Evolutionary conservation across 2,329 filamentous ascomycete genomes (phyloP).

Genomic region (Colletotrichum lentis): DNA sequence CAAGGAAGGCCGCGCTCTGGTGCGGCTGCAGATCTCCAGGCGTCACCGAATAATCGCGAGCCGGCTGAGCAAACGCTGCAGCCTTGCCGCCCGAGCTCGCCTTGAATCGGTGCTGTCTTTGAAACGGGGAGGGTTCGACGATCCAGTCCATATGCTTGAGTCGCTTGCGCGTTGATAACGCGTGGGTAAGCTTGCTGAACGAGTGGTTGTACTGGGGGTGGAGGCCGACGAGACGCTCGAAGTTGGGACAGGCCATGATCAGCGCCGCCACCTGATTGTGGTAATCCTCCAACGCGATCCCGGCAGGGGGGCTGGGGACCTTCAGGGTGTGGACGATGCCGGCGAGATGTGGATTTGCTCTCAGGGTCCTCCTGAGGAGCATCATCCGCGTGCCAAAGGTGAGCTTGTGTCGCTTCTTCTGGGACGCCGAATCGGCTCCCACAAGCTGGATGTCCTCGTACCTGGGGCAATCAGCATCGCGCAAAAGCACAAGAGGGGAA

Average conservation of each 20-base stretch:
- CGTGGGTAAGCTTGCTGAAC: conserved; percentile 66
- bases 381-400: conserved; percentile 61
- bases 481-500: not conserved
- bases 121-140: conserved; percentile 52
- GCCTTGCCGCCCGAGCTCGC: conserved; percentile 31
- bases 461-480: conserved; percentile 44
- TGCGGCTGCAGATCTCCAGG: conserved; percentile 53
- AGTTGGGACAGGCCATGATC: conserved; percentile 71
- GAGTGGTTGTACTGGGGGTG: conserved; percentile 63
- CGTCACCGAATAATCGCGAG: conserved; percentile 37
- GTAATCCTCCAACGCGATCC: conserved; percentile 58
- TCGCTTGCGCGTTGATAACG: conserved; percentile 63
- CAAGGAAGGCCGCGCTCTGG: conserved; percentile 57
- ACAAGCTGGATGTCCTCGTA: conserved; percentile 68
- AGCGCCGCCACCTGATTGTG: conserved; percentile 66
- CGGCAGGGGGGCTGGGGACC: conserved; percentile 58
- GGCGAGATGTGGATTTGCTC: conserved; percentile 62
- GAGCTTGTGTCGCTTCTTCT: conserved; percentile 66
- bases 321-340: conserved; percentile 65
- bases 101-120: conserved; percentile 47
- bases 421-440: conserved; percentile 62
- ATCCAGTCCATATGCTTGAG: conserved; percentile 69
- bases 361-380: conserved; percentile 66
- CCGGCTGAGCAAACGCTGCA: conserved; percentile 13
- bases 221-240: conserved; percentile 66